Evolutionary conservation across 352 stramenopile genomes (phyloP), one percentile per base, ranked within the genome.

Genomic region (Globisporangium splendens): DNA sequence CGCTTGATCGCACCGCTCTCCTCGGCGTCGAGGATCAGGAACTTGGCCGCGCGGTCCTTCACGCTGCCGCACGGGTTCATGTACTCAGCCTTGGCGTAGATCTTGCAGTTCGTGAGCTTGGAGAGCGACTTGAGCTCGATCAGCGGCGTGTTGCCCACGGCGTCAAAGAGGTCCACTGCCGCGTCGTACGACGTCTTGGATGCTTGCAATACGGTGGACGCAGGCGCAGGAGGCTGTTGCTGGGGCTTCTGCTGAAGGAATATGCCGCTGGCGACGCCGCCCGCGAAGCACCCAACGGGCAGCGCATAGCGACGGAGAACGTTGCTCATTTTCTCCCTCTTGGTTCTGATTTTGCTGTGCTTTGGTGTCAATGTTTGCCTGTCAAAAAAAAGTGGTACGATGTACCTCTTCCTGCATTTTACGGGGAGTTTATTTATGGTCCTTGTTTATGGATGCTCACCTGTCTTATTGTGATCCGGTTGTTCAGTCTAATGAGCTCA

Each of bases 31-130:
- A 83, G 66, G 65, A 98, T 97, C 73, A 98, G 85, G n/a, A 74
- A 89, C 47, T 96, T 88, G 44, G 90, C 91, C 12, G 96, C 93
- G 31, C 95, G 92, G 72, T 98, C 95, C 73, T 98, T 98, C 62
- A 98, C 89, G 22, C 78, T 96, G 12, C 94, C 95, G 60, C 91
- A 91, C 18, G 96, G 96, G 65, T 98, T 98, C 63, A 87, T 70
- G 56, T 79, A 92, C 72, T 94, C 84, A 18, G 82, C 82, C 63
- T 94, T 94, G 56, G 70, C 84, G 31, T 88, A 81, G 57, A 94
- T 83, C 59, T 75, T 87, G 73, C 82, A 90, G 4, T 73, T 71
- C 3, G 84, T 94, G 46, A 91, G 73, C 48, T 70, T 68, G 1
- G 81, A 89, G 22, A 91, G 54, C 22, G 71, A 79, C 44, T 75